phyloP scores from a whole-genome alignment of 1,139 yeast genomes.

The Pichia norvegensis region DNA sequence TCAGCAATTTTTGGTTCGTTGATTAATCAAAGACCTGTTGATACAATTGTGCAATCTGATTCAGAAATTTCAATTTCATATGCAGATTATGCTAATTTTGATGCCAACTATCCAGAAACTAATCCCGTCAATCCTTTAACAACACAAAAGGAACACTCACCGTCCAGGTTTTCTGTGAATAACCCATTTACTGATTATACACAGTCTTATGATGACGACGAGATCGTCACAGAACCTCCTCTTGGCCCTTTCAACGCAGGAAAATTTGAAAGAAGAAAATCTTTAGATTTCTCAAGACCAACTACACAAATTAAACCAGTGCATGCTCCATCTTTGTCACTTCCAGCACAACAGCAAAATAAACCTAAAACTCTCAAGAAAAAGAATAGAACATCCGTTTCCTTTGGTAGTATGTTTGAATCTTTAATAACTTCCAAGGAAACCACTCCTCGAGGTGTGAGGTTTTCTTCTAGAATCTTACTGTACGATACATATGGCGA shows the following conservation, averaged over 20 bases:
- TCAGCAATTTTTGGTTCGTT: conserved; percentile 25
- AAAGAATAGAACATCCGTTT: conserved; percentile 17
- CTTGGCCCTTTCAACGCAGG: background rate
- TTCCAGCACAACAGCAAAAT: conserved; percentile 8
- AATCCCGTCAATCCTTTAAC: too few species aligned
- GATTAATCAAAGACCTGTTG: conserved; percentile 9
- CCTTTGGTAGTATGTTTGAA: conserved; percentile 23
- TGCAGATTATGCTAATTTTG: background rate
- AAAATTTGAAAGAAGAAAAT: conserved; percentile 6
- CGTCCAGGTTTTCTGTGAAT: conserved; percentile 4
- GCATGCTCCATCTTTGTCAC: conserved; percentile 11
- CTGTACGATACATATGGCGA: conserved; percentile 82
- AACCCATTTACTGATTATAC: conserved; percentile 14
- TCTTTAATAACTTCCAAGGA: conserved; percentile 10
- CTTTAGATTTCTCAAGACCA: conserved; percentile 11
- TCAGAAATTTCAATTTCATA: conserved; percentile 15
- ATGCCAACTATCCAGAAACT: background rate
- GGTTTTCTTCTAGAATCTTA: conserved; percentile 76
- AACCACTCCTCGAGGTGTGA: conserved; percentile 34
- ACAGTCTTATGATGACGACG: conserved; percentile 9
- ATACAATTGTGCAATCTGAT: conserved; percentile 14
- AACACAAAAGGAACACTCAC: background rate
- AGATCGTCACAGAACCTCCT: background rate
- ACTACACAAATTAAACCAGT: conserved; percentile 1
- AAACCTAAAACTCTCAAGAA: conserved; percentile 17